Evolutionary conservation across 345 rosid genomes (phyloP).

Genomic region (Draba incana): DNA sequence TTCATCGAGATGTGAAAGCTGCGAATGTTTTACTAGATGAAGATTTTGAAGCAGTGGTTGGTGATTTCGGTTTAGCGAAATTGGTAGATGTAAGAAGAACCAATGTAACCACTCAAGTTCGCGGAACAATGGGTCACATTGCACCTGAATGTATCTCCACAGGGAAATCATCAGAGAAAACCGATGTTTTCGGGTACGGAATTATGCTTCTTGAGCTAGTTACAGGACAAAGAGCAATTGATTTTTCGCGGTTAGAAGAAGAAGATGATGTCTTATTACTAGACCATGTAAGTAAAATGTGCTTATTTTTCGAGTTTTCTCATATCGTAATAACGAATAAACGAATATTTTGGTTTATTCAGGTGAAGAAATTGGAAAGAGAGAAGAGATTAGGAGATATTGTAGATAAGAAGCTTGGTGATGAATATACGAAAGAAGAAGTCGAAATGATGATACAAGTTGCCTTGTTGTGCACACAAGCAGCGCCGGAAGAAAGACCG

Average conservation of each 20-base stretch:
- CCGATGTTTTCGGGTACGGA: slow-evolving; percentile 96
- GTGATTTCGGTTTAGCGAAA: slow-evolving; percentile 97
- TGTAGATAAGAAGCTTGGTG: slow-evolving; percentile 43
- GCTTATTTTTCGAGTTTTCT: too few species aligned
- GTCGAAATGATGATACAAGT: slow-evolving; percentile 96
- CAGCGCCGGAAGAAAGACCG: slow-evolving; percentile 88
- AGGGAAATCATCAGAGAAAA: slow-evolving; percentile 93
- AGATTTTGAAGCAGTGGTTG: slow-evolving; percentile 98
- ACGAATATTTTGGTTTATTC: slow-evolving; percentile 10
- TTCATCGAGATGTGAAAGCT: slow-evolving; percentile 96
- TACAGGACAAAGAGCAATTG: slow-evolving; percentile 98
- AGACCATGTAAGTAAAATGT: slow-evolving; percentile 71
- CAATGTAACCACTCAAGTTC: slow-evolving; percentile 94
- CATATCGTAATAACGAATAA: not conserved
- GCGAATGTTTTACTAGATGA: slow-evolving; percentile 93
- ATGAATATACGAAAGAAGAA: slow-evolving; percentile 46
- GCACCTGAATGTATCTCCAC: slow-evolving; percentile 98
- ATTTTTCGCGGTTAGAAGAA: slow-evolving; percentile 96
- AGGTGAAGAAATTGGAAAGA: slow-evolving; percentile 48
- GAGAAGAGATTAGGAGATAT: slow-evolving; percentile 44
- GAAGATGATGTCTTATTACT: slow-evolving; percentile 96
- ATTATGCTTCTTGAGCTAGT: slow-evolving; percentile 97
- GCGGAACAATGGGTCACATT: slow-evolving; percentile 99
- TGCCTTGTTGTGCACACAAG: slow-evolving; percentile 88
- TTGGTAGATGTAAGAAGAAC: slow-evolving; percentile 87